Conservation (phyloP, 2,329 filamentous ascomycete genomes). For the Knoxdaviesia proteae region DNA sequence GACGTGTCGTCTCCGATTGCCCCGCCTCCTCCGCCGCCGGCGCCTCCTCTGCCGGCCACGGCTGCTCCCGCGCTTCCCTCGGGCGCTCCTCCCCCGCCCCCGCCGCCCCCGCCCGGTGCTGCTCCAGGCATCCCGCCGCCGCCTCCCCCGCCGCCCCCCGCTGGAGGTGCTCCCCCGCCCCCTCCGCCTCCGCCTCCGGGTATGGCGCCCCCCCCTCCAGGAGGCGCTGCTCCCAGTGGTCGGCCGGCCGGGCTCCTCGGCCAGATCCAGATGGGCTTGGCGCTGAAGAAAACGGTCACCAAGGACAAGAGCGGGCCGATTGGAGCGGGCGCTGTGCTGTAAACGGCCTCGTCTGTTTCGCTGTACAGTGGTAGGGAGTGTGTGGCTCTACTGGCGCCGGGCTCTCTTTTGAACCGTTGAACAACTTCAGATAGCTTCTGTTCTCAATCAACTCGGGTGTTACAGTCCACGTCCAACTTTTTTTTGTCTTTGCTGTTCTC, state of each 20-base stretch:
- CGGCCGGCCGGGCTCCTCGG: conserved; percentile 48
- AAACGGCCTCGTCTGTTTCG: conserved; percentile 8
- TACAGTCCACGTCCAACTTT: no score
- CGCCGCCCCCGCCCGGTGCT: conserved; percentile 13
- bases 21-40: conserved; percentile 17
- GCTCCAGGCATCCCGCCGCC: conserved; percentile 12
- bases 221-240: conserved; percentile 15
- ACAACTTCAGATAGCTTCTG: no score
- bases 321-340: conserved; percentile 56
- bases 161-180: conserved; percentile 12
- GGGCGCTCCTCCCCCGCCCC: conserved; percentile 12
- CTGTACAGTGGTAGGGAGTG: neutral
- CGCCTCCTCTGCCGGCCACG: conserved; percentile 11
- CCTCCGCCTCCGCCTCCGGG: conserved; percentile 13
- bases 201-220: conserved; percentile 15
- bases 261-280: conserved; percentile 62
- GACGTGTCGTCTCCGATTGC: conserved; percentile 15
- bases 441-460: no score
- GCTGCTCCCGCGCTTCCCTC: conserved; percentile 13
- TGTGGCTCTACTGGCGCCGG: no score
- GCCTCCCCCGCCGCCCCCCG: conserved; percentile 10
- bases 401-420: no score
- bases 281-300: conserved; percentile 71
- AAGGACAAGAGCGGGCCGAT: conserved; percentile 62
- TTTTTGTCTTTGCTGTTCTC: no score